A percentile compares a stretch with the other conserved stretches of the same genome.
These are phyloP conservation scores for Aspergillus texensis DNA, from an alignment of 2,329 filamentous ascomycete species.

Conservation along the genomic window DNA sequence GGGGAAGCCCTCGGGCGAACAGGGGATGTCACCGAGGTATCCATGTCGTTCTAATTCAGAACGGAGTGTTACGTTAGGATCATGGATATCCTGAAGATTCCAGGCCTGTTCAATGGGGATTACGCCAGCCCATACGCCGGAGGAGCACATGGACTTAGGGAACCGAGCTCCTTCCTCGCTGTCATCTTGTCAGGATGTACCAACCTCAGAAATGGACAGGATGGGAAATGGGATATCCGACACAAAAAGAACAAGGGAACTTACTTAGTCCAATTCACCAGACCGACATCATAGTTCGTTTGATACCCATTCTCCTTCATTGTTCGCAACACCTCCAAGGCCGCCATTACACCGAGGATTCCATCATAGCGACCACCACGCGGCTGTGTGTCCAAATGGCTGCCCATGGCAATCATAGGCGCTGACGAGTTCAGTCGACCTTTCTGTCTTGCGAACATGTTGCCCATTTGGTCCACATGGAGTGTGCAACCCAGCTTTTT, in stretches of 20 bases:
- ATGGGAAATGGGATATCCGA: neutral
- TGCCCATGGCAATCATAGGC: conserved; percentile 52
- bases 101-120: conserved; percentile 64
- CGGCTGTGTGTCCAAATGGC: conserved; percentile 36
- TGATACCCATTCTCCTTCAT: conserved; percentile 67
- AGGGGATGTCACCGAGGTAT: conserved; percentile 62
- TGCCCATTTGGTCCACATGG: conserved; percentile 64
- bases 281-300: conserved; percentile 68
- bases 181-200: neutral
- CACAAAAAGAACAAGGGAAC: conserved; percentile 28
- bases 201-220: neutral
- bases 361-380: conserved; percentile 65
- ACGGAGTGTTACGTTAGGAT: conserved; percentile 58
- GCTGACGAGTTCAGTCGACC: conserved; percentile 21
- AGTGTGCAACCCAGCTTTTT: conserved; percentile 64
- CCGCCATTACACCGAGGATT: conserved; percentile 70
- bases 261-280: conserved; percentile 62
- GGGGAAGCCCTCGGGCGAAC: conserved; percentile 58
- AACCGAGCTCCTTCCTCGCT: conserved; percentile 80
- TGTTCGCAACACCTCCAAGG: conserved; percentile 68
- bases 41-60: conserved; percentile 68
- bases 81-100: conserved; percentile 60
- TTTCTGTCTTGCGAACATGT: conserved; percentile 32
- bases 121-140: conserved; percentile 71
- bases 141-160: conserved; percentile 70